A percentile compares a stretch with the other conserved stretches of the same genome.
phyloP scores from a whole-genome alignment of 345 rosid genomes.

The Bruguiera sexangula region DNA sequence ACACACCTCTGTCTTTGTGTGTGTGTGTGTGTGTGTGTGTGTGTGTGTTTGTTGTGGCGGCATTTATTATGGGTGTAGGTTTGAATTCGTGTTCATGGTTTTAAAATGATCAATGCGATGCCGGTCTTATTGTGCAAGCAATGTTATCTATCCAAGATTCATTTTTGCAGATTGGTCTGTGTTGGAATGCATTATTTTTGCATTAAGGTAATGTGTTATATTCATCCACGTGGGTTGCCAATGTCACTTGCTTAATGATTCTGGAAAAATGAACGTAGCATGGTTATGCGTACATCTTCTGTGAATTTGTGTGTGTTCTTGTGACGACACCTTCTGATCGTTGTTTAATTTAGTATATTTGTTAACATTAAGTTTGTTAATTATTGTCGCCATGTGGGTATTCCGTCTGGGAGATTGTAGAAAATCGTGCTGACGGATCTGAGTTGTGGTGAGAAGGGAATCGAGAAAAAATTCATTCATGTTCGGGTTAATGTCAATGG shows the following conservation, averaged over 20 bases:
- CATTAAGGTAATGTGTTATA: too few relatives aligned
- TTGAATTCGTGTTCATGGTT: background rate
- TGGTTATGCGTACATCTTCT: too few relatives aligned
- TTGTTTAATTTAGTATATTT: background rate
- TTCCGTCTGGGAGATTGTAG: slow-evolving; percentile 30
- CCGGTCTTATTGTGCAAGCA: too few relatives aligned
- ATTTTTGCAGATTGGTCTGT: too few relatives aligned
- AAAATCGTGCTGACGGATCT: slow-evolving; percentile 51
- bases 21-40: background rate
- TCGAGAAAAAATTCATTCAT: slow-evolving; percentile 73
- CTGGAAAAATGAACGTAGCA: too few relatives aligned
- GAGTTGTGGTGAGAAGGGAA: slow-evolving; percentile 45
- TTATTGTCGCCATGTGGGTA: background rate
- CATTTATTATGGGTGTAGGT: slow-evolving; percentile 10
- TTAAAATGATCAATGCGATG: too few relatives aligned
- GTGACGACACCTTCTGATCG: background rate
- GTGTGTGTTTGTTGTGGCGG: background rate
- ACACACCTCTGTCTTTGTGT: background rate
- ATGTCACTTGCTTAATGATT: background rate
- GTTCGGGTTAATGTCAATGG: slow-evolving; percentile 73
- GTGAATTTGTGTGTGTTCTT: too few relatives aligned
- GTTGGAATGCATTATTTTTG: too few relatives aligned
- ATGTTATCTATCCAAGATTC: too few relatives aligned
- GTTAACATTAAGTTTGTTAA: background rate
- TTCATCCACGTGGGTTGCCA: background rate